These are phyloP conservation scores for Amyloporia xantha DNA, from an alignment of 768 basidiomycete genomes.

Conservation along the genomic window DNA sequence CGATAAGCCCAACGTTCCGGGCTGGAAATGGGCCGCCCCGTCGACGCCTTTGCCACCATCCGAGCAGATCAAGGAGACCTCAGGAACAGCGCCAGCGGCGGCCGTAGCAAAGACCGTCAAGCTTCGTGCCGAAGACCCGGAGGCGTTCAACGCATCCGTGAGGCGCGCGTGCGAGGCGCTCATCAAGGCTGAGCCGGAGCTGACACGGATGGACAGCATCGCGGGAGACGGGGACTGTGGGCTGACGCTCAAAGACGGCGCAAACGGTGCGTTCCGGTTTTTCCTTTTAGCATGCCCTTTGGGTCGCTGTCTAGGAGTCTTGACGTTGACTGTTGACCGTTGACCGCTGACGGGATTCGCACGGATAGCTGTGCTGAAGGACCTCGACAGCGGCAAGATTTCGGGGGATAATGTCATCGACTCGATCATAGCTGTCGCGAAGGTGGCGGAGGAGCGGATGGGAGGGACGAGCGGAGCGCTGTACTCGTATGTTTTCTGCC, in stretches of 20 bases:
- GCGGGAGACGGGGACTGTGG: conserved; percentile 88
- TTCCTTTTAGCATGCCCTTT: no score
- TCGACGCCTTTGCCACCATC: conserved; percentile 28
- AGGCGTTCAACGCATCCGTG: conserved; percentile 49
- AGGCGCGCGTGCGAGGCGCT: conserved; percentile 57
- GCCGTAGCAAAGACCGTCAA: conserved; percentile 2
- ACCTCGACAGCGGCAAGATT: conserved; percentile 49
- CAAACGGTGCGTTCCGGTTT: conserved; percentile 46
- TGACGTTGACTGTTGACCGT: background rate
- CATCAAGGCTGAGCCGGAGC: conserved; percentile 77
- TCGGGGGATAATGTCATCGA: conserved; percentile 57
- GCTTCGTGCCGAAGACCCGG: conserved; percentile 37
- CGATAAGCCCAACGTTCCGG: conserved; percentile 59
- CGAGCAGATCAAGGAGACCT: conserved; percentile 9
- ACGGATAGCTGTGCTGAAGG: conserved; percentile 50
- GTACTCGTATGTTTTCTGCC: conserved; percentile 64
- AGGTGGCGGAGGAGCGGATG: conserved; percentile 78
- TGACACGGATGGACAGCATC: conserved; percentile 86
- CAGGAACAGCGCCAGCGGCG: conserved; percentile 2
- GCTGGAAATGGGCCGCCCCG: conserved; percentile 76
- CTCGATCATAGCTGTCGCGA: conserved; percentile 61
- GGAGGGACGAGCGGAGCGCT: conserved; percentile 88
- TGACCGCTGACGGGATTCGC: background rate
- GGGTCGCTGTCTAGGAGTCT: background rate
- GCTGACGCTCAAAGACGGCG: conserved; percentile 66